Conservation (phyloP, 73 alveolate species). For the Effrenium voratum region DNA sequence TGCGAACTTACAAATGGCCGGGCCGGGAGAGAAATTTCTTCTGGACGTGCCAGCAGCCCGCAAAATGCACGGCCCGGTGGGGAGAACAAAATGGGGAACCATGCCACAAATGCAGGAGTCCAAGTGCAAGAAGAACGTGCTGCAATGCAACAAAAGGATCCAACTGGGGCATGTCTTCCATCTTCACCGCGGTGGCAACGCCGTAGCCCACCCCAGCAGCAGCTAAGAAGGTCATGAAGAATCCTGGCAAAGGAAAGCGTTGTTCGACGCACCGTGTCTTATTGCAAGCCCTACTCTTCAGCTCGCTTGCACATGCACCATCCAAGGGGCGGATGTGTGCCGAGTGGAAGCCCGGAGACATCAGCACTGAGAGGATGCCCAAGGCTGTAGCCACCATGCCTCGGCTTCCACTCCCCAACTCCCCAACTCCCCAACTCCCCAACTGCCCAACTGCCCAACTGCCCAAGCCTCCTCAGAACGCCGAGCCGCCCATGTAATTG, state of each 20-base stretch:
- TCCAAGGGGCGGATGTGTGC: constrained; percentile 69
- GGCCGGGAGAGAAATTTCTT: too few species aligned
- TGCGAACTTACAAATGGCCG: too few species aligned
- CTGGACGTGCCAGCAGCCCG: too few species aligned
- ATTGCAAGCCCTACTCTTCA: background rate
- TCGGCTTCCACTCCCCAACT: too few species aligned
- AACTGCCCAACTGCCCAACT: too few species aligned
- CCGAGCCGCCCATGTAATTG: constrained; percentile 75
- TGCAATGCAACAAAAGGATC: background rate
- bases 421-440: too few species aligned
- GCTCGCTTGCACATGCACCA: background rate
- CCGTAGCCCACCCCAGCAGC: constrained; percentile 86
- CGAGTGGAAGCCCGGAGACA: constrained; percentile 84
- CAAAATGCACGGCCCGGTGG: too few species aligned
- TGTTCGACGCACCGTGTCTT: background rate
- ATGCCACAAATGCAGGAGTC: too few species aligned
- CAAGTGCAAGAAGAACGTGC: background rate
- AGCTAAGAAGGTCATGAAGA: constrained; percentile 60
- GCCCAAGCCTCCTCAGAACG: too few species aligned
- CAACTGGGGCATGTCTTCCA: constrained; percentile 93
- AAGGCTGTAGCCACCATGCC: constrained; percentile 90
- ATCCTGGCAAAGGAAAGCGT: constrained; percentile 2
- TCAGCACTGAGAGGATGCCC: constrained; percentile 67
- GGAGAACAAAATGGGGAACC: too few species aligned
- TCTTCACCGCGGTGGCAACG: constrained; percentile 74